Conservation (phyloP, 768 basidiomycete species). For the Pleurotus platypus region DNA sequence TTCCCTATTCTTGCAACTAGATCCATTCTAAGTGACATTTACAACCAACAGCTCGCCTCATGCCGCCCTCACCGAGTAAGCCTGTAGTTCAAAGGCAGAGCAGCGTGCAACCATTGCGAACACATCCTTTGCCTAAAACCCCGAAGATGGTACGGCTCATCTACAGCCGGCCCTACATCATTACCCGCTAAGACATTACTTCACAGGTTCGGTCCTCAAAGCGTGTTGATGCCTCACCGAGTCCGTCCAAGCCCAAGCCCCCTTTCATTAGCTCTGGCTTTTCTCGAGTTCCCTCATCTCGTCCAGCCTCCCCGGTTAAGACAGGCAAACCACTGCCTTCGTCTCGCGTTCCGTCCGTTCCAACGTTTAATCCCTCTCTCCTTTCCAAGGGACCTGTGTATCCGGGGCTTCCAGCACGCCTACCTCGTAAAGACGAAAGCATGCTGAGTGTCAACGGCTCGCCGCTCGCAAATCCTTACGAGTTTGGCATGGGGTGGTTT, state of each 20-base stretch:
- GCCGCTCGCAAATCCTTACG: constrained; percentile 75
- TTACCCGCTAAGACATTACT: neutral
- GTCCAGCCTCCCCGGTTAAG: constrained; percentile 34
- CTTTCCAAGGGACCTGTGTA: constrained; percentile 53
- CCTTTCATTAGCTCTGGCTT: constrained; percentile 30
- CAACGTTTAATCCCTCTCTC: constrained; percentile 72
- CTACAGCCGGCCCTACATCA: neutral
- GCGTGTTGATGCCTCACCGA: constrained; percentile 29
- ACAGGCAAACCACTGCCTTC: constrained; percentile 28
- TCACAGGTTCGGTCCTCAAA: neutral
- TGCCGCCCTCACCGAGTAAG: constrained; percentile 53
- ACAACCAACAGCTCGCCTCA: constrained; percentile 34
- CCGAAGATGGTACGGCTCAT: constrained; percentile 32
- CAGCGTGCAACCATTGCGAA: constrained; percentile 45
- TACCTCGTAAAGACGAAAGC: constrained; percentile 71
- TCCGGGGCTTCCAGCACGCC: constrained; percentile 50
- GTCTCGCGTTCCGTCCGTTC: constrained; percentile 51
- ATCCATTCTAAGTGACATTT: neutral
- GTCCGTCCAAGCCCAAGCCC: constrained; percentile 43
- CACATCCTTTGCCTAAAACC: constrained; percentile 37
- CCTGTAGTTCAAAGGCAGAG: constrained; percentile 46
- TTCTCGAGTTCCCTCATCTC: constrained; percentile 16
- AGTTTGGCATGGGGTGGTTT: constrained; percentile 62
- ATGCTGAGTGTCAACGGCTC: constrained; percentile 83
- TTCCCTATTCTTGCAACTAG: constrained; percentile 10